Evolutionary conservation across 2,329 filamentous ascomycete species (phyloP), one percentile per base, ranked within the genome.

Genomic region (Hymenoscyphus infarciens): DNA sequence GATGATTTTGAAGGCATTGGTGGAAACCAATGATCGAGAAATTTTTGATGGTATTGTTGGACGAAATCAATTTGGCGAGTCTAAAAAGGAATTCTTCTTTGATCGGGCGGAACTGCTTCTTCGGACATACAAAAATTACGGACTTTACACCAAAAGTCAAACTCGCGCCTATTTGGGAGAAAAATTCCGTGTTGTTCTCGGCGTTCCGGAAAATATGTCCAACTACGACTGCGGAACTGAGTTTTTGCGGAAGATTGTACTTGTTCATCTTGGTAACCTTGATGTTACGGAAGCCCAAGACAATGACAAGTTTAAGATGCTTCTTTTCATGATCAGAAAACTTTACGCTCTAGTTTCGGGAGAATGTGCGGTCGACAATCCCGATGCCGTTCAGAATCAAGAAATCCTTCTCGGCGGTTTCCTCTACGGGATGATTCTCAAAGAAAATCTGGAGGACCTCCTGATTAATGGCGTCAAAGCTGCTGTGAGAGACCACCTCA

Each of bases 241-340:
- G 73, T 97, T 99, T 72, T 77, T 99, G 68, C 86, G 92, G 67
- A 92, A 88, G 77, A 87, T 99, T 70, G 92, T 97, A 8, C 81
- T 98, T 57, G 93, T 96, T 27, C 94, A 99, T 78, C 81, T 99
- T 19, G 94, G 94, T 62, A 92, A 92, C 69, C 82, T 90, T 67
- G 82, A 95, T 67, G 92, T 97, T 38, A 94, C 90, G 0, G 89
- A 92, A 65, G 82, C 86, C 61, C 90, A 97, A 76, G 89, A 98
- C 71, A 83, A 83, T 54, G 92, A 98, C 80, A 99, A 99, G 77
- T 98, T 96, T 79, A 89, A 90, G 69, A 87, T 97, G 85, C 80
- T 98, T 54, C 81, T 98, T 53, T 96, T 98, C 78, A 98, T 98
- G 93, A 90, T 93, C 71, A 85, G 94, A 67, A 99, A 99, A 77